Conservation (phyloP, 495 filamentous ascomycete genomes). For the Thermochaetoides thermophila region DNA sequence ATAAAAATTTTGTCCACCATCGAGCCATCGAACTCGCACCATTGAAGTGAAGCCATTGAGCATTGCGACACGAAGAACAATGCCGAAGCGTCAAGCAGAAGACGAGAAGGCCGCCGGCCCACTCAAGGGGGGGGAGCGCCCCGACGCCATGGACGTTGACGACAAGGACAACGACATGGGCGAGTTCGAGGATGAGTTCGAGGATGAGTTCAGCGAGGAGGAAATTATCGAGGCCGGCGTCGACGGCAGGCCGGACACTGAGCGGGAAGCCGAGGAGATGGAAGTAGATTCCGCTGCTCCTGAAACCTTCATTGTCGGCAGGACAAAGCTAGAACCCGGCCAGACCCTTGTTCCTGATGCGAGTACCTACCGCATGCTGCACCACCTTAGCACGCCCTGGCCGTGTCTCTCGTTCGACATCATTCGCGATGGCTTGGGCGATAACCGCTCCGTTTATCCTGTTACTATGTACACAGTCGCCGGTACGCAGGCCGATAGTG, state of each 20-base stretch:
- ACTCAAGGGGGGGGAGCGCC: slow-evolving; percentile 57
- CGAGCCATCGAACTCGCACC: too few species aligned
- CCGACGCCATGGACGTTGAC: slow-evolving; percentile 36
- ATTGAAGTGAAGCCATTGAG: neutral
- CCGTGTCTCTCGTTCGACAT: slow-evolving; percentile 95
- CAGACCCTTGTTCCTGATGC: slow-evolving; percentile 83
- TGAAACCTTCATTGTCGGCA: slow-evolving; percentile 76
- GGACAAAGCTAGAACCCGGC: slow-evolving; percentile 70
- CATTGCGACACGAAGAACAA: slow-evolving; percentile 19
- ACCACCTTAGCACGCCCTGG: slow-evolving; percentile 83
- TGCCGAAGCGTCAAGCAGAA: slow-evolving; percentile 58
- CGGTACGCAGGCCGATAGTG: slow-evolving; percentile 77
- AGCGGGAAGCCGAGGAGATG: slow-evolving; percentile 88
- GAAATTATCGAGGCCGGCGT: slow-evolving; percentile 91
- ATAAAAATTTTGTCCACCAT: neutral
- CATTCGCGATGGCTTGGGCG: slow-evolving; percentile 71
- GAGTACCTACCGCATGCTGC: slow-evolving; percentile 91
- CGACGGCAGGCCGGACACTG: slow-evolving; percentile 82
- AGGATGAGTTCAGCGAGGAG: slow-evolving; percentile 94
- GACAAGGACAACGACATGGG: slow-evolving; percentile 53
- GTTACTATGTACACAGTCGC: slow-evolving; percentile 87
- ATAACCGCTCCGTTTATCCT: slow-evolving; percentile 79
- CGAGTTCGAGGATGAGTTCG: slow-evolving; percentile 91
- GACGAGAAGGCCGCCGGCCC: slow-evolving; percentile 36
- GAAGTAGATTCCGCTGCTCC: slow-evolving; percentile 60